These are phyloP conservation scores for Madurella fahalii DNA, from an alignment of 2,329 filamentous ascomycete genomes.

Conservation along the genomic window DNA sequence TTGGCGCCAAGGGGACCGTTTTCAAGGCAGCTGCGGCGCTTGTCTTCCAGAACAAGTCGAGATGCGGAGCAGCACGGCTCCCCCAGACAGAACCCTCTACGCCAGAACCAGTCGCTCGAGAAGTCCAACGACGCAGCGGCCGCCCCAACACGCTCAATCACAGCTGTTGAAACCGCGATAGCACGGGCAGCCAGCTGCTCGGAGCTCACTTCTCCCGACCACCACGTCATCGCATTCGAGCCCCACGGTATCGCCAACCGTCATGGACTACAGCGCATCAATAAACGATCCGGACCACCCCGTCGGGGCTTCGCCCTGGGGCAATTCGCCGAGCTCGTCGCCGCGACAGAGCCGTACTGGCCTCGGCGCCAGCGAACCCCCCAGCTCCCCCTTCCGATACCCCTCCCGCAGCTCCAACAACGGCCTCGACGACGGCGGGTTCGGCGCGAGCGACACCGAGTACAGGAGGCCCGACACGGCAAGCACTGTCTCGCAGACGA, in stretches of 20 bases:
- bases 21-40: slow-evolving; percentile 11
- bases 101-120: not conserved
- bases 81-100: not conserved
- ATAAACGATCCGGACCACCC: slow-evolving; percentile 53
- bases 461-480: slow-evolving; percentile 46
- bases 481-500: slow-evolving; percentile 40
- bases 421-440: slow-evolving; percentile 37
- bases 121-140: not conserved
- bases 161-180: no score
- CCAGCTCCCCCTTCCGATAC: slow-evolving; percentile 41
- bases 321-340: slow-evolving; percentile 49
- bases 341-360: slow-evolving; percentile 43
- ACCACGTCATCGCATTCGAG: slow-evolving; percentile 21
- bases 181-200: not conserved
- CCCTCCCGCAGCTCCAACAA: slow-evolving; percentile 40
- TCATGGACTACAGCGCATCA: slow-evolving; percentile 57
- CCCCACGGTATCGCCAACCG: slow-evolving; percentile 11
- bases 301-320: slow-evolving; percentile 53
- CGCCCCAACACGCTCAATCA: no score
- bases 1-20: slow-evolving; percentile 14
- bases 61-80: slow-evolving; percentile 10
- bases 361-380: slow-evolving; percentile 41
- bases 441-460: slow-evolving; percentile 35
- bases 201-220: not conserved
- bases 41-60: slow-evolving; percentile 2